Evolutionary conservation across 129 eudicot species (phyloP), one percentile per base, ranked within the genome.

Genomic region (Scalesia atractyloides): DNA sequence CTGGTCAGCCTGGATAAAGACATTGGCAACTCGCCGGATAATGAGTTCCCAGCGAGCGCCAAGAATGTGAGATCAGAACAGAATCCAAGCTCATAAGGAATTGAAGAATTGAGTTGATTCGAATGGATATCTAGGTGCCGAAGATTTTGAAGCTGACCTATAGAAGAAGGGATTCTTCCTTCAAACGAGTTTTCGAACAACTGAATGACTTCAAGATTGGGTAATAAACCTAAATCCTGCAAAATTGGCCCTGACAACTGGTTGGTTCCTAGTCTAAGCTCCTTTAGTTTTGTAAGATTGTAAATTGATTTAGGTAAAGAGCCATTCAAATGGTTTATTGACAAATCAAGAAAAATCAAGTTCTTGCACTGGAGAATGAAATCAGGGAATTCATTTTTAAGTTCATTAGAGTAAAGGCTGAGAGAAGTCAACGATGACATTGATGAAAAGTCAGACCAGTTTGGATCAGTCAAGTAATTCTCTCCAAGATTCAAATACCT

Each of bases 341-440:
- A 89, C 90, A 93, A 82, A 69, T 93, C 98, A 52, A 89, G 92
- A 56, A 12, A 87, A 44, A 84, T 85, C 78, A 92, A 78, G 39
- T 83, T 89, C 70, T 34, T 70, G 74, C 89, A 86, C n/a, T 51
- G 18, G 51, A 62, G 65, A 66, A 92, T 48, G 64, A 88, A 92
- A 56, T 67, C 76, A 20, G 96, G 97, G 73, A 92, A 86, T n/a
- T 53, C 91, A n/a, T 67, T 76, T 3, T 57, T 47, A 60, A 92
- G 70, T 26, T 44, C 60, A 66, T 92, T 92, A 79, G 79, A 26
- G 16, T 5, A 19, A 16, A 90, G 68, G 44, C 86, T 80, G 16
- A 90, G 69, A 64, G 77, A 82, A 24, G 30, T 24, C 30, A 24
- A 24, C 30, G 30, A 2, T 0, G 30, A 3, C 30, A 24, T 24